phyloP scores from a whole-genome alignment of 805 yeast species.

The Lachancea nothofagi region DNA sequence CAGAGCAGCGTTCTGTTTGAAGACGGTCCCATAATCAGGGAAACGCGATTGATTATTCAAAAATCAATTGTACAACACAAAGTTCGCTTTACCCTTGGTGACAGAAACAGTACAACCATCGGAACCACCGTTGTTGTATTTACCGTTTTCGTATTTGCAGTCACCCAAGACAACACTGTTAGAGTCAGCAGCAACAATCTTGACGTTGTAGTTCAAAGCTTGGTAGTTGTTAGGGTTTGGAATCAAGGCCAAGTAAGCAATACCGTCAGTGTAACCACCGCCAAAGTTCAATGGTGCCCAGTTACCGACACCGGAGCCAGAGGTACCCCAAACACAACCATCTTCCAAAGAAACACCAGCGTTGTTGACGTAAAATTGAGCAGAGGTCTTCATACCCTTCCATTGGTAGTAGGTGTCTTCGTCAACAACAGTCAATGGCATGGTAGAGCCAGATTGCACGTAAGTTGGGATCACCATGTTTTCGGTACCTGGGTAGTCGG shows the following conservation, averaged over 20 bases:
- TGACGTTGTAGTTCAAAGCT: slow-evolving; percentile 57
- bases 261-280: slow-evolving; percentile 60
- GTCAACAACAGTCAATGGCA: slow-evolving; percentile 56
- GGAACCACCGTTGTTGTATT: slow-evolving; percentile 58
- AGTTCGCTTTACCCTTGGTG: slow-evolving; percentile 74
- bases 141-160: slow-evolving; percentile 77
- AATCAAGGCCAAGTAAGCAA: slow-evolving; percentile 63
- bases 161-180: slow-evolving; percentile 57
- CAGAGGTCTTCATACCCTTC: slow-evolving; percentile 59
- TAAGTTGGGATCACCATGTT: slow-evolving; percentile 72
- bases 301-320: slow-evolving; percentile 60
- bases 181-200: slow-evolving; percentile 68
- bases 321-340: slow-evolving; percentile 68
- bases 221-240: slow-evolving; percentile 68
- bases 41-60: too few species aligned
- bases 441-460: slow-evolving; percentile 41
- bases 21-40: too few species aligned
- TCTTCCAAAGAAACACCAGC: slow-evolving; percentile 66
- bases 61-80: slow-evolving; percentile 54
- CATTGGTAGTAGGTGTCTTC: slow-evolving; percentile 54
- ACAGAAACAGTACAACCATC: slow-evolving; percentile 95
- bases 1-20: not conserved
- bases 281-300: slow-evolving; percentile 79
- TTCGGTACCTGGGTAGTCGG: slow-evolving; percentile 80
- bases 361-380: slow-evolving; percentile 71